Conservation (phyloP, 106 monocot species). For the Dactylorhiza incarnata region DNA sequence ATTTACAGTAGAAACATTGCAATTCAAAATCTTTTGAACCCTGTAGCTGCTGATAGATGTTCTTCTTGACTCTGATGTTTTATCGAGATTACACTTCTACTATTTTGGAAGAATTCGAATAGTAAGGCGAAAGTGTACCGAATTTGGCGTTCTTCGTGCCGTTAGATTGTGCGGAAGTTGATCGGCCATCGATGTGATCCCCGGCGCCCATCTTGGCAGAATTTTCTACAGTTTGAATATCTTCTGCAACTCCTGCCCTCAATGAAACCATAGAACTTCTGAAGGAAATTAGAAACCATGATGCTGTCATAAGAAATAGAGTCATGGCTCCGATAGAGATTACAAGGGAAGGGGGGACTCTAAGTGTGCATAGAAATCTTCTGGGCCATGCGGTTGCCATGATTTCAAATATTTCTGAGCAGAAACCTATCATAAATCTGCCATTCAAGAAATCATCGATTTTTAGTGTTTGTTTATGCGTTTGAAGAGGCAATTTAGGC, state of each 20-base stretch:
- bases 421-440: background rate
- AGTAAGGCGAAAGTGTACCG: background rate
- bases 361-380: background rate
- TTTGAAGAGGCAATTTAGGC: background rate
- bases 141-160: background rate
- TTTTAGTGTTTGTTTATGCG: background rate
- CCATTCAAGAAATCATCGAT: background rate
- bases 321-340: background rate
- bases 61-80: too few relatives aligned
- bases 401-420: background rate
- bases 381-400: background rate
- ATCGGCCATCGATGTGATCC: background rate
- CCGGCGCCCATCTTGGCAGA: background rate
- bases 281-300: background rate
- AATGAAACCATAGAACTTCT: background rate
- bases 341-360: background rate
- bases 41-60: too few relatives aligned
- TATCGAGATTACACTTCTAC: too few relatives aligned
- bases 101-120: too few relatives aligned
- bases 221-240: background rate
- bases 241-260: background rate
- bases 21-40: too few relatives aligned
- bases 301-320: background rate
- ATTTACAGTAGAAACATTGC: too few relatives aligned
- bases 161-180: background rate